Evolutionary conservation across 2,329 filamentous ascomycete genomes (phyloP), one percentile per base, ranked within the genome.

Genomic region (Aspergillus luchuensis): DNA sequence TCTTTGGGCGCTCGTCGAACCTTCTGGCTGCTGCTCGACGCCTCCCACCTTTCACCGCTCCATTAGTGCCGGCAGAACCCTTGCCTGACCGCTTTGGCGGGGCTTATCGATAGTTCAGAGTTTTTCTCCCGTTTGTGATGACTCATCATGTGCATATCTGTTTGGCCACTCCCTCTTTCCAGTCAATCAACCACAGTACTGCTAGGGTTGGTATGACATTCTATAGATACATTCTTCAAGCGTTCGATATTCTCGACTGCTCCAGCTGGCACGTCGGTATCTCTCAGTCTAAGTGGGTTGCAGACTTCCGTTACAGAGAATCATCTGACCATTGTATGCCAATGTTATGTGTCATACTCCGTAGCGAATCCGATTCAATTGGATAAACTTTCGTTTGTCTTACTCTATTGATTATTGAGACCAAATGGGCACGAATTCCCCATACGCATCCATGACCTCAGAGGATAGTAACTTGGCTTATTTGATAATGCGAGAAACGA

Each of bases 11-110:
- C 36, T 61, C 66, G 69, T 77, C 73, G 77, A 79, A 78, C 66
- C 69, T 79, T 78, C 76, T 76, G 70, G 77, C 62, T 71, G 60
- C 59, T 73, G 55, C 74, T 70, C 56, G 72, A 72, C 53, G 33
- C 47, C 56, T 66, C 66, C 65, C 64, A 55, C 49, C 13, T 19
- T 52, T 70, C 64, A 74, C 73, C 72, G 72, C 69, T 69, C 57
- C 17, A 7, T 5, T 3, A 8, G 7, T 11, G 43, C 48, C 1
- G 62, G 71, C 72, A 72, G 69, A 72, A 68, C 59, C 13, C 28
- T 11, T 11, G 3, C n/a, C 41, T 56, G 49, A 64, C 56, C 62
- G 63, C 61, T 49, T 61, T 52, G 43, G 66, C 63, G 67, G 63
- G 63, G 65, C 60, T 68, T 65, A 68, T 67, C 62, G 66, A 68